These are phyloP conservation scores for Pestalotiopsis sp. DNA, from an alignment of 2,329 filamentous ascomycete species.

Conservation along the genomic window DNA sequence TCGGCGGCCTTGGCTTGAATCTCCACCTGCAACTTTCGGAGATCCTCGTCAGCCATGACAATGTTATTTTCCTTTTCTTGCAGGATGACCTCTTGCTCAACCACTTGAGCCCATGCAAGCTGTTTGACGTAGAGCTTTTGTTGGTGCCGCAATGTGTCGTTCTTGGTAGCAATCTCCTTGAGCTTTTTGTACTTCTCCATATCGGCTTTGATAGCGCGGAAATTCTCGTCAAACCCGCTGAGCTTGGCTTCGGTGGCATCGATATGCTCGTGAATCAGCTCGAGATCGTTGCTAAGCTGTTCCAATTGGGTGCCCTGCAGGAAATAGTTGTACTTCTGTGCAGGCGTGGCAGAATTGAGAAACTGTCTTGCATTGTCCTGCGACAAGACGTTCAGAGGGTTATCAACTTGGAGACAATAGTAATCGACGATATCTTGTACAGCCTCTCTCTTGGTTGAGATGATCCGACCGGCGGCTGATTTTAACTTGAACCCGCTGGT, in stretches of 20 bases:
- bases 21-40: constrained; percentile 36
- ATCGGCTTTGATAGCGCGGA: constrained; percentile 61
- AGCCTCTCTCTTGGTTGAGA: constrained; percentile 84
- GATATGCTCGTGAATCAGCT: constrained; percentile 76
- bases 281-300: constrained; percentile 89
- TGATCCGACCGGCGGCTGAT: constrained; percentile 65
- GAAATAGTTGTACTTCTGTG: constrained; percentile 95
- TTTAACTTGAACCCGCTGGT: constrained; percentile 87
- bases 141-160: constrained; percentile 65
- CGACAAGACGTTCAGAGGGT: constrained; percentile 92
- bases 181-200: constrained; percentile 66
- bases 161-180: constrained; percentile 67
- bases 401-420: constrained; percentile 92
- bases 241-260: constrained; percentile 72
- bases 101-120: constrained; percentile 86
- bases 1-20: constrained; percentile 51
- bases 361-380: constrained; percentile 96
- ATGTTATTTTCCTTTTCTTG: constrained; percentile 32
- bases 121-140: constrained; percentile 65
- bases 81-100: constrained; percentile 68
- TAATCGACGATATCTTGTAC: constrained; percentile 93
- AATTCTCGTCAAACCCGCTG: constrained; percentile 61
- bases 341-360: constrained; percentile 78
- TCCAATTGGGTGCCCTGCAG: constrained; percentile 93
- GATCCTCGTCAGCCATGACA: constrained; percentile 34